Evolutionary conservation across 805 yeast genomes (phyloP).

Genomic region (Pichia exigua): DNA sequence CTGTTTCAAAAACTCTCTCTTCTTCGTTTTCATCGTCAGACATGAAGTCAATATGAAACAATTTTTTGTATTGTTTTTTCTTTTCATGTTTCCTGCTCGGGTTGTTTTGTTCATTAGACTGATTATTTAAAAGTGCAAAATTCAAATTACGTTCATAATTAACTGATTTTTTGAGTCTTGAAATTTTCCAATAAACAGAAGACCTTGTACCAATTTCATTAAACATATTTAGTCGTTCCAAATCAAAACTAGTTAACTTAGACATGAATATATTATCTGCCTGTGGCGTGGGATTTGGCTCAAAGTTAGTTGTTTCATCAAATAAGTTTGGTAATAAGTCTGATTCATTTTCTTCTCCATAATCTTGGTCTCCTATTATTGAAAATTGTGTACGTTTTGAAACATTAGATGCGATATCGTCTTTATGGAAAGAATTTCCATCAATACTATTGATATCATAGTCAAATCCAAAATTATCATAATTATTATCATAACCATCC

Average conservation of each 20-base stretch:
- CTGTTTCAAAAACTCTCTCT: slow-evolving; percentile 19
- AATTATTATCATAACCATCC: not conserved
- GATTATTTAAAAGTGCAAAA: not conserved
- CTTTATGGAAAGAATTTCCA: slow-evolving; percentile 10
- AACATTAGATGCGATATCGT: slow-evolving; percentile 9
- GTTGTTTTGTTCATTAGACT: not conserved
- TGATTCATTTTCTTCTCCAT: slow-evolving; percentile 23
- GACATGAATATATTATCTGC: slow-evolving; percentile 24
- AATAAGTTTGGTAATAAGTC: slow-evolving; percentile 6
- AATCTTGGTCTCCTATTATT: slow-evolving; percentile 23
- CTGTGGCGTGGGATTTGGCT: not conserved
- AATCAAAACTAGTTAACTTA: slow-evolving; percentile 29
- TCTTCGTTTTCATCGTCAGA: slow-evolving; percentile 18
- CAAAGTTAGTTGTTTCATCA: not conserved
- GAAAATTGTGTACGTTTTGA: slow-evolving; percentile 27
- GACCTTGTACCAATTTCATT: slow-evolving; percentile 90
- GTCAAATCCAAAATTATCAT: not conserved
- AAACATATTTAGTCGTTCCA: slow-evolving; percentile 60
- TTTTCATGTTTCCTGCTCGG: not conserved
- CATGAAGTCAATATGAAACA: slow-evolving; percentile 23
- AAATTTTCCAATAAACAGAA: slow-evolving; percentile 76
- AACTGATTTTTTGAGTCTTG: slow-evolving; percentile 7
- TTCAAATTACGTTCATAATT: not conserved
- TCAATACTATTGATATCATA: not conserved
- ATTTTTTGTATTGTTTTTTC: slow-evolving; percentile 5